Evolutionary conservation across 192 early-diverging fungal species (phyloP), one percentile per base, ranked within the genome.

Genomic region (Jimgerdemannia flammicorona): DNA sequence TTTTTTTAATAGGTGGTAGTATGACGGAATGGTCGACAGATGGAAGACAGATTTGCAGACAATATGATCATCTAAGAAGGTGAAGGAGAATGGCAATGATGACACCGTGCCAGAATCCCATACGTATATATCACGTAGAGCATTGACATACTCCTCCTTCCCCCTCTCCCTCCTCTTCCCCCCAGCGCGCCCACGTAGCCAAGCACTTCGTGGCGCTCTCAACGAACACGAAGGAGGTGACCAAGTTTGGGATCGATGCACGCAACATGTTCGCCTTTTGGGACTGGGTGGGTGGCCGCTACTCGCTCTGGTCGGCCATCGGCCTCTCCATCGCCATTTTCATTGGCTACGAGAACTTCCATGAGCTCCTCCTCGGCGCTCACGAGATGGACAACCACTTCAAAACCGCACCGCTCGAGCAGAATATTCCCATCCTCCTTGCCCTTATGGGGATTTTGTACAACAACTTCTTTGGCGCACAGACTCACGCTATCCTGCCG

Each of bases 231-330:
- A 88, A 91, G 78, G 92, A 84, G 4, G 96, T 97, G 29, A 88
- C 91, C 70, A 92, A 88, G 43, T 99, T 99, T 80, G 98, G 98
- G 70, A 99, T 99, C 75, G 90, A 91, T 82, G 80, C 90, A n/a
- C 86, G 90, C 76, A 99, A 99, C 89, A 99, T 99, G 98, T 99
- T 99, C 90, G 92, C 95, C 84, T 99, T 99, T 89, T 97, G 96
- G 96, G 97, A 98, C 85, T 98, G 97, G 96, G 94, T 99, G 70
- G 98, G 98, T 79, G 98, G 98, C 54, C 93, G 98, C 72, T 99
- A 99, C 87, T 98, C 96, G 49, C 92, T 98, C 43, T 99, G 98
- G 98, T 99, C 98, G 40, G 98, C 98, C 65, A 98, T 99, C 74
- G 98, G 98, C 66, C 90, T 99, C 72, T 98, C 97, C 7, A 98